Evolutionary conservation across 331 rosid genomes (phyloP), one percentile per base, ranked within the genome.

Genomic region (Cucumis variabilis): DNA sequence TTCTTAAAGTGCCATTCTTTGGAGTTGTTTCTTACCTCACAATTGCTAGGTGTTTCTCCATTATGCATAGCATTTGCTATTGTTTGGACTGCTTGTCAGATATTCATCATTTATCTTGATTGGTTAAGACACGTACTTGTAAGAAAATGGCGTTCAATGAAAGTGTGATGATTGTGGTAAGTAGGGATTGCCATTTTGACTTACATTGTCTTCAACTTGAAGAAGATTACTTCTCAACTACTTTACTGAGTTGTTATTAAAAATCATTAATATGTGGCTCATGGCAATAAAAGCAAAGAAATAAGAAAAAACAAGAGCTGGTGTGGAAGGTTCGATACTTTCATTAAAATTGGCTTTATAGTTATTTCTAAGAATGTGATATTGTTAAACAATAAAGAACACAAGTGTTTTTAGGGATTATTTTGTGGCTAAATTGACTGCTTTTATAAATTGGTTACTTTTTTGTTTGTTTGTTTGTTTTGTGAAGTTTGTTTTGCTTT

Each of bases 161-260:
- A 91, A 97, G 99, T 41, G 99, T 97, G 92, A 97, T 97, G 99
- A 97, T 97, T 90, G 99, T 94, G 99, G 99, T 97, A 89, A 92
- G 99, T 91, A 55, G 27, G 21, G 27, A 50, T 28, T 70, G 19
- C 21, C 66, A 85, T 70, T 70, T 17, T 27, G 48, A 55, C 66
- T 79, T 79, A 50, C 63, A 69, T 66, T 84, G 69, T 78, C 85
- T 25, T 69, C 83, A 66, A 86, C 37, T 46, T 60, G 25, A 58
- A 24, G 23, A 58, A 20, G 48, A 86, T 46, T 25, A 27, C 4
- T 8, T 62, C 67, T 60, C 60, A 62, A 25, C 21, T 62, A 86
- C n/a, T 51, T 85, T 12, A 48, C 30, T 69, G n/a, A 58, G 55
- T 30, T 44, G 65, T 33, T 67, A n/a, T 25, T 37, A 48, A 41